Evolutionary conservation across 768 basidiomycete genomes (phyloP), one percentile per base, ranked within the genome.

Genomic region (Russula foetens): DNA sequence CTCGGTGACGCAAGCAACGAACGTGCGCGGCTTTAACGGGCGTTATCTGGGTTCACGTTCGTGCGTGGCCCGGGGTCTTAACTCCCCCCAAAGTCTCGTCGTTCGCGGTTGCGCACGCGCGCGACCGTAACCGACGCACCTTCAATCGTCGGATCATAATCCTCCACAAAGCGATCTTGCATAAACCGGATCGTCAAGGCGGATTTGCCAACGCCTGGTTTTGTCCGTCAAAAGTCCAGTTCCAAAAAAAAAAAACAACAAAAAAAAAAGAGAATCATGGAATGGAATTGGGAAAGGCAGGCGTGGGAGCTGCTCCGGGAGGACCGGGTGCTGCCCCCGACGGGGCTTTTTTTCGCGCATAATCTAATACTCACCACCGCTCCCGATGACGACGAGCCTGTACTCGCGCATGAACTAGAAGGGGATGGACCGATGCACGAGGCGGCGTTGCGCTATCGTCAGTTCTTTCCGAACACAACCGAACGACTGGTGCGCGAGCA

Each of bases 151-250:
- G 96, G 95, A 72, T 98, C 92, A 58, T 83, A 94, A 71, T 93
- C 90, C 72, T 92, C 88, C 62, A 94, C 92, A 69, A 93, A 93
- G 71, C 89, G 88, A 67, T 87, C 90, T 70, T 98, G 94, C 68
- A 98, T 96, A 78, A 98, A 98, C 73, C 98, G 96, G 69, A 98
- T 97, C 55, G 96, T 98, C 75, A 97, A 73, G 28, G 92, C 92
- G 52, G 92, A 94, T 80, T 98, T 90, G 41, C 88, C 88, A 58
- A 85, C 83, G 71, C 82, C 81, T 81, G 55, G n/a, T n/a, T n/a
- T 38, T 19, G 39, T 39, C 33, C 23, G 4, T 39, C 33, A 1
- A 17, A 56, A 38, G 26, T n/a, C n/a, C n/a, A n/a, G n/a, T n/a
- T n/a, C n/a, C 17, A 33, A 33, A 11, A 19, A 26, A 33, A 46